Conservation (phyloP, 768 basidiomycete species). For the Crassisporium funariophilum region DNA sequence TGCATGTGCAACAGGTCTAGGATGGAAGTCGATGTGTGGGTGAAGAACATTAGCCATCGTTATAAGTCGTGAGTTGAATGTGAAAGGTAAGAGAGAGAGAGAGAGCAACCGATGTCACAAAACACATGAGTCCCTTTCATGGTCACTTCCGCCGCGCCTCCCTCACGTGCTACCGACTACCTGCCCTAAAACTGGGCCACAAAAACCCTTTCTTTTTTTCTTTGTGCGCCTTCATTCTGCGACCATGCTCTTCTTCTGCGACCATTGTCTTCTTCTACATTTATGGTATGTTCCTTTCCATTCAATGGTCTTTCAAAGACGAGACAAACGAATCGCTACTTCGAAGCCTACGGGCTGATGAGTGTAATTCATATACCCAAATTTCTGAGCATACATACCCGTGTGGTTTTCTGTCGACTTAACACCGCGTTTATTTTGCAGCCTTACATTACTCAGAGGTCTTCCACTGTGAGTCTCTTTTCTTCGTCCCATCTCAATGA, state of each 20-base stretch:
- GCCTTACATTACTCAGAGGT: slow-evolving; percentile 1
- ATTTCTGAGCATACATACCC: slow-evolving; percentile 68
- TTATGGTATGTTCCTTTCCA: slow-evolving; percentile 12
- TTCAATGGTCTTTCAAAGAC: slow-evolving; percentile 45
- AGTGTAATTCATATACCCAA: slow-evolving; percentile 81
- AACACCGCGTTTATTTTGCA: slow-evolving; percentile 12
- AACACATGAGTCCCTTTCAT: slow-evolving; percentile 2
- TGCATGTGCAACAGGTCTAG: slow-evolving; percentile 58
- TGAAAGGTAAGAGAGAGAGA: slow-evolving; percentile 12
- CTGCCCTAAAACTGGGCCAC: slow-evolving; percentile 39
- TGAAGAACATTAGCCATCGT: slow-evolving; percentile 75
- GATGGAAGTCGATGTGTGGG: slow-evolving; percentile 64
- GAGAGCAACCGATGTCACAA: slow-evolving; percentile 4
- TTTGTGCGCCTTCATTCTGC: slow-evolving; percentile 15
- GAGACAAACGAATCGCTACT: slow-evolving; percentile 87
- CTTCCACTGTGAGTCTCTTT: slow-evolving; percentile 29
- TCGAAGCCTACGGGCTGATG: slow-evolving; percentile 73
- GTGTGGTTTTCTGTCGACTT: slow-evolving; percentile 14
- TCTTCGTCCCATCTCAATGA: slow-evolving; percentile 40
- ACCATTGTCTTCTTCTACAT: slow-evolving; percentile 1
- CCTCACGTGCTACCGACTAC: slow-evolving; percentile 6
- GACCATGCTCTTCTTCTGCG: slow-evolving; percentile 3
- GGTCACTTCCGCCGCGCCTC: slow-evolving; percentile 3
- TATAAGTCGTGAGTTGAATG: slow-evolving; percentile 26
- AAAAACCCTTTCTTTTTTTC: slow-evolving; percentile 14